phyloP scores from a whole-genome alignment of 176 grass and related monocot species.

The Puya raimondii region DNA sequence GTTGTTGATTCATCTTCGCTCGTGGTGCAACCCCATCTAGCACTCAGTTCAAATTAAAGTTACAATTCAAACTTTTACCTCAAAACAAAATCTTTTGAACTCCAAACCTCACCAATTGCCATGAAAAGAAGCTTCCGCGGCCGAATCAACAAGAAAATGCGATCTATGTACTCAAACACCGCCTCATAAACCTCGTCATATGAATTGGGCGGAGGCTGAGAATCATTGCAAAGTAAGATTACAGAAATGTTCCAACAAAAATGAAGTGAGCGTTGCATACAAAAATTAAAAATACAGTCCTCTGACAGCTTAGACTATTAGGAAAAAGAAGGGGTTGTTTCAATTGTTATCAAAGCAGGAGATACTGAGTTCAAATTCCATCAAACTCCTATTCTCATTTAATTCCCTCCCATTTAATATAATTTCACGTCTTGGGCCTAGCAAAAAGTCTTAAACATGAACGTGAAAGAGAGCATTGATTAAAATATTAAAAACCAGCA shows the following conservation, averaged over 20 bases:
- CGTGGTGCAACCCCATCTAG: constrained; percentile 70
- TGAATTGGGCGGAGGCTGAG: constrained; percentile 17
- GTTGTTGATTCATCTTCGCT: constrained; percentile 81
- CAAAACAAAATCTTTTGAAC: background rate
- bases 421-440: no score
- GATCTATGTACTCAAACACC: constrained; percentile 24
- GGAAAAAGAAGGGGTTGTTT: no score
- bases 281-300: no score
- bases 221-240: background rate
- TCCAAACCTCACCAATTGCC: constrained; percentile 22
- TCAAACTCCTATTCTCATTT: no score
- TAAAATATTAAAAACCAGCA: no score
- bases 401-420: no score
- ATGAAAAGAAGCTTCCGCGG: constrained; percentile 30
- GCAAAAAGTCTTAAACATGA: no score
- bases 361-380: no score
- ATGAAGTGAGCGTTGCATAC: background rate
- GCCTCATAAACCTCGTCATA: constrained; percentile 13
- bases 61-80: background rate
- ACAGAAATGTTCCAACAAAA: background rate
- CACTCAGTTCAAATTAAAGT: background rate
- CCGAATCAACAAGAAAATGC: constrained; percentile 17
- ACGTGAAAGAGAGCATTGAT: no score
- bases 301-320: no score
- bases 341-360: no score